These are phyloP conservation scores for Paecilomyces sp. DNA, from an alignment of 2,329 filamentous ascomycete genomes.

Conservation along the genomic window DNA sequence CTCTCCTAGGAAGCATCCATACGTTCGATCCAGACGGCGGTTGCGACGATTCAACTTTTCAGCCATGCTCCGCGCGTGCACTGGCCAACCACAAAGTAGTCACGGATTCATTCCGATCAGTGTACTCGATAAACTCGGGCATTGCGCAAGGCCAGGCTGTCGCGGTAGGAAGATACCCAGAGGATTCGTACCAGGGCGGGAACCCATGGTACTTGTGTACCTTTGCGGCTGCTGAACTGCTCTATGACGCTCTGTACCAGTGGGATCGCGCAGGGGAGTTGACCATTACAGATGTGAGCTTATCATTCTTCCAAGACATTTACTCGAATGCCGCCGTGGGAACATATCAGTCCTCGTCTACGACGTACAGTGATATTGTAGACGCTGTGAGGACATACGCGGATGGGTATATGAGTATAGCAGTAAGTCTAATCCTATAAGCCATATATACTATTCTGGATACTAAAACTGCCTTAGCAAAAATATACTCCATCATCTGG, in stretches of 20 bases:
- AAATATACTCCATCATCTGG: conserved; percentile 16
- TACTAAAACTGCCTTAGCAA: conserved; percentile 7
- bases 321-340: conserved; percentile 51
- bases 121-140: conserved; percentile 64
- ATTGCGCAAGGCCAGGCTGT: conserved; percentile 53
- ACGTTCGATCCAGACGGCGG: conserved; percentile 60
- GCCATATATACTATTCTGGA: background rate
- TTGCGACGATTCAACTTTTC: conserved; percentile 66
- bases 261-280: conserved; percentile 61
- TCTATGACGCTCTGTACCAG: conserved; percentile 67
- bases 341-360: conserved; percentile 54
- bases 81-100: conserved; percentile 70
- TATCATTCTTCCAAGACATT: conserved; percentile 65
- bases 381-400: conserved; percentile 56
- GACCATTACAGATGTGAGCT: conserved; percentile 56
- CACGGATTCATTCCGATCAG: conserved; percentile 65
- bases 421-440: conserved; percentile 11
- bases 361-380: conserved; percentile 39
- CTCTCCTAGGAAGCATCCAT: conserved; percentile 59
- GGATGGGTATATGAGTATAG: conserved; percentile 45
- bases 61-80: conserved; percentile 62
- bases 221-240: conserved; percentile 67
- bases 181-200: conserved; percentile 67
- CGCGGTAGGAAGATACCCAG: conserved; percentile 60
- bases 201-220: conserved; percentile 77